phyloP scores from a whole-genome alignment of 1,139 yeast genomes.

The Yamadazyma mexicana region DNA sequence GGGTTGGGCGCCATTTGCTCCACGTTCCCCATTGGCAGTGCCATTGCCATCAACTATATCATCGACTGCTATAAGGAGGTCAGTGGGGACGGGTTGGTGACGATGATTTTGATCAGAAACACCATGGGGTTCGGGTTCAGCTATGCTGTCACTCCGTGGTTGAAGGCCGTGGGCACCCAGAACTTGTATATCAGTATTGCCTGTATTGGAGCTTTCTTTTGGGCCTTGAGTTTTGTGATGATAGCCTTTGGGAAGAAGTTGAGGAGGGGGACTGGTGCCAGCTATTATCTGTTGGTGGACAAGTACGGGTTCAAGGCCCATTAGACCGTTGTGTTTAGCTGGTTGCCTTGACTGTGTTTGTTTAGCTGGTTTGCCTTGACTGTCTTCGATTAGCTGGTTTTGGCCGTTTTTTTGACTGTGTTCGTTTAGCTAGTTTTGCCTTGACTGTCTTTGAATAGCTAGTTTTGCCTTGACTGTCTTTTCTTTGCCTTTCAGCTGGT shows the following conservation, averaged over 20 bases:
- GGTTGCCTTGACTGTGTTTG: background rate
- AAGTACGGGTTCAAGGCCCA: constrained; percentile 20
- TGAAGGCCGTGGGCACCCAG: constrained; percentile 20
- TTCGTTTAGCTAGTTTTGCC: no score
- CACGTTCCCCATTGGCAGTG: constrained; percentile 23
- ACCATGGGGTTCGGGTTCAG: constrained; percentile 24
- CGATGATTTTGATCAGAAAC: constrained; percentile 23
- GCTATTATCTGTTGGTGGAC: constrained; percentile 24
- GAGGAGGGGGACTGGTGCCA: constrained; percentile 19
- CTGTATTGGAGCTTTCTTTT: constrained; percentile 23
- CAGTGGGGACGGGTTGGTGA: constrained; percentile 22
- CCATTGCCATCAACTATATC: constrained; percentile 22
- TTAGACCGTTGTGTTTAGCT: constrained; percentile 5
- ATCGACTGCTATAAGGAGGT: constrained; percentile 24
- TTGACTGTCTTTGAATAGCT: no score
- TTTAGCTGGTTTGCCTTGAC: no score
- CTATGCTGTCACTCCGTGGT: constrained; percentile 25
- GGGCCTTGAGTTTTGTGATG: constrained; percentile 22
- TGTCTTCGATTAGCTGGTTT: no score
- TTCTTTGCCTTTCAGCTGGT: no score
- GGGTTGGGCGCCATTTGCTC: constrained; percentile 23
- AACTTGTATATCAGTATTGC: constrained; percentile 22
- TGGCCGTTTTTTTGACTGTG: background rate
- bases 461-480: no score
- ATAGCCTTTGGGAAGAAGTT: constrained; percentile 24